Conservation (phyloP, 257 asterid species). For the Verbascum thapsus region DNA sequence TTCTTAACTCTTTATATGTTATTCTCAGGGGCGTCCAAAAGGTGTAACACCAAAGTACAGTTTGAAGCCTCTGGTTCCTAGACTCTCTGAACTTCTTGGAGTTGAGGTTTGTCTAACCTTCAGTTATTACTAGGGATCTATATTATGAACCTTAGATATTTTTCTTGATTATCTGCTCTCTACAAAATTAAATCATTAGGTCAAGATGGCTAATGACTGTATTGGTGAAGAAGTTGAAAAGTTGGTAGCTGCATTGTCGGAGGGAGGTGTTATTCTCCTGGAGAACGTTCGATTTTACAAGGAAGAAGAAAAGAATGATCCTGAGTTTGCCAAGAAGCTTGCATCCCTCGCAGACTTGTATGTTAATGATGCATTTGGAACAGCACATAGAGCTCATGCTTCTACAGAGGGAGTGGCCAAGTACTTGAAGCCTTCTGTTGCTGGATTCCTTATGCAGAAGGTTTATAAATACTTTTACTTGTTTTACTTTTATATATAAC, state of each 20-base stretch:
- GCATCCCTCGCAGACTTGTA: no score
- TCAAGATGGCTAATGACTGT: slow-evolving; percentile 65
- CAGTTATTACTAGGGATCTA: background rate
- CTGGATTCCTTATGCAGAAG: slow-evolving; percentile 46
- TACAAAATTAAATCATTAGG: no score
- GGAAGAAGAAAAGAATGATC: slow-evolving; percentile 45
- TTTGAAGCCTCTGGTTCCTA: slow-evolving; percentile 87
- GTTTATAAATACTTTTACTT: no score
- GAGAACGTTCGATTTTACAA: slow-evolving; percentile 56
- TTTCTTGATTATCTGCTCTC: slow-evolving; percentile 13
- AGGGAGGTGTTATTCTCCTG: slow-evolving; percentile 57
- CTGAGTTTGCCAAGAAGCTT: slow-evolving; percentile 42
- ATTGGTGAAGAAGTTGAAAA: slow-evolving; percentile 61
- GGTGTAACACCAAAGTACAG: slow-evolving; percentile 95
- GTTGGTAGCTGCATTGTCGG: slow-evolving; percentile 52
- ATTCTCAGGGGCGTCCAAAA: slow-evolving; percentile 83
- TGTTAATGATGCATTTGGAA: no score
- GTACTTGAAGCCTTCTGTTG: slow-evolving; percentile 37
- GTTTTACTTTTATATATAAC: no score
- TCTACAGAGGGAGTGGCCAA: no score
- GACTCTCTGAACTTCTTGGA: slow-evolving; percentile 80
- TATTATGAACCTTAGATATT: background rate
- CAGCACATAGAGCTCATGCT: no score
- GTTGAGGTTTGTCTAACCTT: slow-evolving; percentile 49
- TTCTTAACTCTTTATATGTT: background rate